Percentiles rank a stretch among this genome's conserved stretches.
Evolutionary conservation across 192 early-diverging fungal genomes (phyloP).

Genomic region (Chytriomyces sp.): DNA sequence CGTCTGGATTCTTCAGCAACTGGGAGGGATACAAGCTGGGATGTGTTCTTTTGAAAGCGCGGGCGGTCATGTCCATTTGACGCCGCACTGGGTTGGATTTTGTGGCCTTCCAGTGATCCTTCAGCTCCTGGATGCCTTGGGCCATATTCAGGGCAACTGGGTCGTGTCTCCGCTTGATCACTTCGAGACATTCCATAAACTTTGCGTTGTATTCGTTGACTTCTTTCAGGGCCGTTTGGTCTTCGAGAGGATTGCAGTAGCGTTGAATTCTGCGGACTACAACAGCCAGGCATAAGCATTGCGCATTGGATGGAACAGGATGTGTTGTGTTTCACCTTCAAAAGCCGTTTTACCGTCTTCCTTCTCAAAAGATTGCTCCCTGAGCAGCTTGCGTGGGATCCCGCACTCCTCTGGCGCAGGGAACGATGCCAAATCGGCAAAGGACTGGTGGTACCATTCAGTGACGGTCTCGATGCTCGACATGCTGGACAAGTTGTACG

Average conservation of each 20-base stretch:
- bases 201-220: conserved; percentile 76
- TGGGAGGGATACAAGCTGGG: conserved; percentile 55
- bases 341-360: conserved; percentile 7
- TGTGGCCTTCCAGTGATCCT: not conserved
- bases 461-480: conserved; percentile 84
- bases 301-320: conserved; percentile 32
- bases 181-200: conserved; percentile 85
- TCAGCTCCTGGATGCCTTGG: conserved; percentile 23
- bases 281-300: not conserved
- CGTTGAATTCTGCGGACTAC: not conserved
- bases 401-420: conserved; percentile 49
- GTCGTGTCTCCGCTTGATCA: conserved; percentile 87
- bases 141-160: conserved; percentile 85
- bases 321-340: conserved; percentile 37
- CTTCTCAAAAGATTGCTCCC: not conserved
- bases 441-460: conserved; percentile 92
- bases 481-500: conserved; percentile 83
- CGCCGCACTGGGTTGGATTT: not conserved
- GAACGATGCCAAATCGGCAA: conserved; percentile 69
- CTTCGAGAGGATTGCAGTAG: not conserved
- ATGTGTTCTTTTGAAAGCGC: conserved; percentile 29
- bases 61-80: conserved; percentile 9
- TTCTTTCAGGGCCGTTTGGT: conserved; percentile 52
- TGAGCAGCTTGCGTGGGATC: conserved; percentile 38
- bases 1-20: not conserved